phyloP scores from a whole-genome alignment of 176 grass and related monocot species.

The Luzula sylvatica region DNA sequence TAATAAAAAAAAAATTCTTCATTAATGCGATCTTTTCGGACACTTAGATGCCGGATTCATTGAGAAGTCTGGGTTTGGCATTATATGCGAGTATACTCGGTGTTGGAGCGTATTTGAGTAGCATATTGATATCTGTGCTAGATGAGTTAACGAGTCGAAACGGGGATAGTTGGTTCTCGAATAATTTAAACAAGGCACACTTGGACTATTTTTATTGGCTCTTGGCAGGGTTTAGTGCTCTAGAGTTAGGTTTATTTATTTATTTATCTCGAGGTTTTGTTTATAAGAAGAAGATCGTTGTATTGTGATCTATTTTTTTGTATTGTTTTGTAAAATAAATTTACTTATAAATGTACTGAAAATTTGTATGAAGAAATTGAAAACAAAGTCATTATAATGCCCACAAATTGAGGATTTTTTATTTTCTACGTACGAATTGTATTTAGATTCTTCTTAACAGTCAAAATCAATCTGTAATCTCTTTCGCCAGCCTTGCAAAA shows the following conservation, averaged over 20 bases:
- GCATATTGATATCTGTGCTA: slow-evolving; percentile 31
- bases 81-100: slow-evolving; percentile 43
- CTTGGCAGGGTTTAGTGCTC: slow-evolving; percentile 25
- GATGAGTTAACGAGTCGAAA: slow-evolving; percentile 26
- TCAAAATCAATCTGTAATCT: too few species aligned
- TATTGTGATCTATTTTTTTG: neutral
- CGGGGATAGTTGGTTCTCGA: slow-evolving; percentile 38
- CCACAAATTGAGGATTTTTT: too few species aligned
- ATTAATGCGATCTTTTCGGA: too few species aligned
- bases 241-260: slow-evolving; percentile 27
- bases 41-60: slow-evolving; percentile 33
- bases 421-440: too few species aligned
- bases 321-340: too few species aligned
- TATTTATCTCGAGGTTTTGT: slow-evolving; percentile 27
- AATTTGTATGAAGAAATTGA: too few species aligned
- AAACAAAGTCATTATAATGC: too few species aligned
- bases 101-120: slow-evolving; percentile 30
- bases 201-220: slow-evolving; percentile 63
- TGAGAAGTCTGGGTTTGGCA: slow-evolving; percentile 46
- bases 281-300: slow-evolving; percentile 24
- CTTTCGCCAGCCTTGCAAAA: too few species aligned
- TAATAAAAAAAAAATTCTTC: too few species aligned
- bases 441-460: too few species aligned
- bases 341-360: neutral
- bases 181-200: slow-evolving; percentile 37